Base-by-base conservation (phyloP, 192 early-diverging fungal genomes). In the Coemansia pectinata region DNA sequence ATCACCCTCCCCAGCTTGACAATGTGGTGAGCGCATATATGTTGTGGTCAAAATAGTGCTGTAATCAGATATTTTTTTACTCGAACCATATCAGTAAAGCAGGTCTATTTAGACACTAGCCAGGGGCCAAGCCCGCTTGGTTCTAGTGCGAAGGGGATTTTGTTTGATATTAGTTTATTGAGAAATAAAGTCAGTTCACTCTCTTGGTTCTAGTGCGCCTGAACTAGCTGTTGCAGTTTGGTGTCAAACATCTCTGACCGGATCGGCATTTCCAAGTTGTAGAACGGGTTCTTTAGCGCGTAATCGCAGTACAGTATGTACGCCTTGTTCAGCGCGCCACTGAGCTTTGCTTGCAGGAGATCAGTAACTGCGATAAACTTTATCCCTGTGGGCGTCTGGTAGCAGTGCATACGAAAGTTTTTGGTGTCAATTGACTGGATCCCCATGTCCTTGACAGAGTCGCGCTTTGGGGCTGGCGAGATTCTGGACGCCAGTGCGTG, bases 261-360 rank as follows among this genome's bases (percentile, higher is more conserved):
- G 70, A 99, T 95, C 27, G 97, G 97, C 97, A 99, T 99, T 74
- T 99, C 97, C 17, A 95, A 91, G 65, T 90, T 96, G 86, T 98
- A 95, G 75, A 99, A 99, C 39, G 97, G 97, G 72, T 96, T 99
- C 86, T 99, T 99, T 90, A 99, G 96, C 25, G 92, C 96, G 76
- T 91, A 99, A 73, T 98, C 96, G 65, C 94, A 89, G 77, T 98
- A 98, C n/a, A 91, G 77, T 45, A 91, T 91, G 60, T 98, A 97
- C 25, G 94, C 68, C 74, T 66, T 97, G 87, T 47, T 88, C 86
- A 73, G 67, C 3, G 66, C 62, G n/a, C 72, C 77, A 0, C 62
- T 66, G 42, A 79, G 72, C 39, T 88, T 90, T 21, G 84, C 67
- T 53, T 95, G 95, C 21, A 85, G 69, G 5, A 93, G 90, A 68